Conservation (phyloP, 2,329 filamentous ascomycete species). For the Pyricularia grisea region DNA sequence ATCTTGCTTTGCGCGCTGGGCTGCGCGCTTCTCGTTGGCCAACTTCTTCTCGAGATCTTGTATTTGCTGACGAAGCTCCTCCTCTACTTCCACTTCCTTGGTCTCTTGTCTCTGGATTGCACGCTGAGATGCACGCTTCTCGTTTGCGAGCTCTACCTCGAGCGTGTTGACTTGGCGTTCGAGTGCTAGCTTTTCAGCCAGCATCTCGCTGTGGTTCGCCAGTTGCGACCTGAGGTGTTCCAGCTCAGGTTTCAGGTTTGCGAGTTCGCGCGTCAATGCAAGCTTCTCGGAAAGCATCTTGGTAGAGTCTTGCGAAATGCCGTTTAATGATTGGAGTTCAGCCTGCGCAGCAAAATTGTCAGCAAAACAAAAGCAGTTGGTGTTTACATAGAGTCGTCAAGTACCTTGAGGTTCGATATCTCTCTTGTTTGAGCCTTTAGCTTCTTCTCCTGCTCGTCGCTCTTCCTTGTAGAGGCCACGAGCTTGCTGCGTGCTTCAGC, state of each 20-base stretch:
- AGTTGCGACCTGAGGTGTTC: constrained; percentile 47
- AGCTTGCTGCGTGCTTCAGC: constrained; percentile 31
- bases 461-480: constrained; percentile 29
- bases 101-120: constrained; percentile 27
- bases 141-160: constrained; percentile 75
- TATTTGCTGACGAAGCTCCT: constrained; percentile 19
- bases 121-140: constrained; percentile 60
- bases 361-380: constrained; percentile 4
- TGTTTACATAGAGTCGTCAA: neutral
- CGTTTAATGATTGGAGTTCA: constrained; percentile 61
- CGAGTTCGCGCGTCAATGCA: constrained; percentile 40
- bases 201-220: constrained; percentile 52
- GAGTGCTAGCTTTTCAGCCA: constrained; percentile 71
- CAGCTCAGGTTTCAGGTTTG: constrained; percentile 43
- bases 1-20: constrained; percentile 11
- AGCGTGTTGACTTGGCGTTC: constrained; percentile 68
- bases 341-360: constrained; percentile 35
- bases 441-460: constrained; percentile 34
- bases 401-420: constrained; percentile 37
- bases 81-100: constrained; percentile 21
- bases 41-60: constrained; percentile 31
- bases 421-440: constrained; percentile 39
- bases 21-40: constrained; percentile 16
- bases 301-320: constrained; percentile 57
- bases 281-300: constrained; percentile 56